Conservation (phyloP, 2,329 filamentous ascomycete species). For the Bisporella sp. region DNA sequence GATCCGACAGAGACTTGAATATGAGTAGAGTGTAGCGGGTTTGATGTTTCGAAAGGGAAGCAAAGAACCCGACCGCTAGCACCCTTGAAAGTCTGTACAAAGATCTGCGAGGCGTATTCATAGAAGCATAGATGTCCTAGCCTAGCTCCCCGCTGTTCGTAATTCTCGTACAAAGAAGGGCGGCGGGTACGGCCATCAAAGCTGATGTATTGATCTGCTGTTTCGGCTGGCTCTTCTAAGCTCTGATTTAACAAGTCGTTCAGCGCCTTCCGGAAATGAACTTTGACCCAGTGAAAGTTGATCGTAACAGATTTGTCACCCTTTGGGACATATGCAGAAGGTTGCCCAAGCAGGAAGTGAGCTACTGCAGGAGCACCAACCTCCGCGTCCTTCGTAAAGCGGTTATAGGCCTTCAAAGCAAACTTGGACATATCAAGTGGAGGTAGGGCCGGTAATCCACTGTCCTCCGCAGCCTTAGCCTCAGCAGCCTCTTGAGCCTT, state of each 20-base stretch:
- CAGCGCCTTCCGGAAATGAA: conserved; percentile 4
- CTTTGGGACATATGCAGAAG: conserved; percentile 8
- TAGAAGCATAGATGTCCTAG: conserved; percentile 7
- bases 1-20: conserved; percentile 5
- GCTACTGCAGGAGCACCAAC: conserved; percentile 7
- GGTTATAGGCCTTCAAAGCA: conserved; percentile 8
- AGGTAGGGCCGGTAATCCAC: conserved; percentile 4
- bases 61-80: conserved; percentile 1
- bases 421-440: conserved; percentile 10
- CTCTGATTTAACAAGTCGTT: conserved; percentile 2
- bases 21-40: conserved; percentile 6
- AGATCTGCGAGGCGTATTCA: conserved; percentile 6
- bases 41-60: conserved; percentile 4
- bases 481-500: conserved; percentile 7
- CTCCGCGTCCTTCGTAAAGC: conserved; percentile 4
- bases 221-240: neutral
- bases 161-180: conserved; percentile 6
- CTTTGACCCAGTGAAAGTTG: conserved; percentile 10
- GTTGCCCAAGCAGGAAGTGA: conserved; percentile 9
- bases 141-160: conserved; percentile 3
- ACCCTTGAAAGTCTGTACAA: conserved; percentile 6
- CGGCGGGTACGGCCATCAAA: conserved; percentile 8
- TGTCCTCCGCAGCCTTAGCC: conserved; percentile 1
- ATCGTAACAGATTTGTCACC: conserved; percentile 6
- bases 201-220: conserved; percentile 6